Conservation (phyloP, 164 flowering plant genomes). For the Santalum album region DNA sequence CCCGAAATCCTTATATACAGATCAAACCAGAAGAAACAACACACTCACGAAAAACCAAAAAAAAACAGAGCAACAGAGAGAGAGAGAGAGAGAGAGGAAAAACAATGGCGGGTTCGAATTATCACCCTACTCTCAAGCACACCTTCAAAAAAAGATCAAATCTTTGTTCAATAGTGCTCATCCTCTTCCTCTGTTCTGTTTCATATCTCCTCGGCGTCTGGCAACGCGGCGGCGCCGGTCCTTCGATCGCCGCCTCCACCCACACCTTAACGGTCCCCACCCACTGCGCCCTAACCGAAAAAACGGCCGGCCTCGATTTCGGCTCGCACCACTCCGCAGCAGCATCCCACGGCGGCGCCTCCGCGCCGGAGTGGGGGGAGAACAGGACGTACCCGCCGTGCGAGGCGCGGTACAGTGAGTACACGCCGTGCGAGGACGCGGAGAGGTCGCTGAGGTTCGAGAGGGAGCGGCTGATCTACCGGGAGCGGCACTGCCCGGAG, state of each 20-base stretch:
- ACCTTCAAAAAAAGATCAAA: conserved; percentile 1
- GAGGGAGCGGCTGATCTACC: conserved; percentile 24
- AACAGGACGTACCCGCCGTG: conserved; percentile 29
- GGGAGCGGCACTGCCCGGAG: conserved; percentile 51
- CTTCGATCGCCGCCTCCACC: conserved; percentile 3
- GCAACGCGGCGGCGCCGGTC: conserved; percentile 20
- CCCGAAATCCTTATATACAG: too few relatives aligned
- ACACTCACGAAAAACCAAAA: too few relatives aligned
- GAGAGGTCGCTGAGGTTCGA: conserved; percentile 20
- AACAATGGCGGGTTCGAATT: not conserved
- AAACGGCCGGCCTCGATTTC: too few relatives aligned
- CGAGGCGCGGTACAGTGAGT: conserved; percentile 25
- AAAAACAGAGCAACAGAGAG: too few relatives aligned
- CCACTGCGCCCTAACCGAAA: not conserved
- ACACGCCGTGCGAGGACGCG: conserved; percentile 48
- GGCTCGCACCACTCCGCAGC: conserved; percentile 20
- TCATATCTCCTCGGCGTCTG: conserved; percentile 36
- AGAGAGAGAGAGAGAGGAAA: too few relatives aligned
- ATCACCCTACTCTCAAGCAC: conserved; percentile 10
- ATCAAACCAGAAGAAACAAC: too few relatives aligned
- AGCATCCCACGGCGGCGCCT: not conserved
- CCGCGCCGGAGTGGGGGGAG: not conserved
- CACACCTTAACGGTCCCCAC: conserved; percentile 2
- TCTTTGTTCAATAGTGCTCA: conserved; percentile 5
- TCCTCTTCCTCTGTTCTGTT: conserved; percentile 24